phyloP scores from a whole-genome alignment of 1,284 basidiomycete species.

The Paramarasmius palmivorus region DNA sequence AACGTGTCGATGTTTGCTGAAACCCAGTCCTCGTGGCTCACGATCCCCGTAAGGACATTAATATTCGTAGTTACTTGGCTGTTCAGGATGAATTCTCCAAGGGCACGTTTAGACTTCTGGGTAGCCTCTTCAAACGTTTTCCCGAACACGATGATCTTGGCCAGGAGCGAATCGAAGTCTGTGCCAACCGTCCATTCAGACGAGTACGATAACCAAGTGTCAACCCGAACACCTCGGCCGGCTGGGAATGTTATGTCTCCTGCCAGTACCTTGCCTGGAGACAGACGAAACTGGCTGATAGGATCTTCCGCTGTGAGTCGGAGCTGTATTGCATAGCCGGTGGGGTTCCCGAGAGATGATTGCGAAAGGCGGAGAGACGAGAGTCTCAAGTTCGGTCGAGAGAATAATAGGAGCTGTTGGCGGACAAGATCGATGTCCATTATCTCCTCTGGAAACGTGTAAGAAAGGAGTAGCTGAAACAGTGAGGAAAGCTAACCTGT shows the following conservation, averaged over 20 bases:
- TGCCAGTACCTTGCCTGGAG: constrained; percentile 29
- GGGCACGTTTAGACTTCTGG: constrained; percentile 29
- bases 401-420: constrained; percentile 32
- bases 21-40: constrained; percentile 33
- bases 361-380: constrained; percentile 22
- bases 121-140: constrained; percentile 31
- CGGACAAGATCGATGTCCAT: constrained; percentile 36
- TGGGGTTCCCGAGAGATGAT: constrained; percentile 18
- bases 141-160: constrained; percentile 38
- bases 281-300: constrained; percentile 30
- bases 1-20: constrained; percentile 32
- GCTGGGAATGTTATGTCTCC: constrained; percentile 34
- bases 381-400: constrained; percentile 23
- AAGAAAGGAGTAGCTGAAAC: not conserved
- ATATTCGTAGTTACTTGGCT: constrained; percentile 34
- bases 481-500: constrained; percentile 30
- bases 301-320: constrained; percentile 42
- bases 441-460: constrained; percentile 33
- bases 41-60: constrained; percentile 32
- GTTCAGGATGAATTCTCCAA: constrained; percentile 29
- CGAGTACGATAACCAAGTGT: constrained; percentile 35
- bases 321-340: constrained; percentile 34
- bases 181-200: constrained; percentile 32
- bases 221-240: constrained; percentile 37
- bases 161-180: constrained; percentile 41